A percentile compares a stretch with the other conserved stretches of the same genome.
Conservation (phyloP, 441 rosid genomes). For the Breynia disticha region DNA sequence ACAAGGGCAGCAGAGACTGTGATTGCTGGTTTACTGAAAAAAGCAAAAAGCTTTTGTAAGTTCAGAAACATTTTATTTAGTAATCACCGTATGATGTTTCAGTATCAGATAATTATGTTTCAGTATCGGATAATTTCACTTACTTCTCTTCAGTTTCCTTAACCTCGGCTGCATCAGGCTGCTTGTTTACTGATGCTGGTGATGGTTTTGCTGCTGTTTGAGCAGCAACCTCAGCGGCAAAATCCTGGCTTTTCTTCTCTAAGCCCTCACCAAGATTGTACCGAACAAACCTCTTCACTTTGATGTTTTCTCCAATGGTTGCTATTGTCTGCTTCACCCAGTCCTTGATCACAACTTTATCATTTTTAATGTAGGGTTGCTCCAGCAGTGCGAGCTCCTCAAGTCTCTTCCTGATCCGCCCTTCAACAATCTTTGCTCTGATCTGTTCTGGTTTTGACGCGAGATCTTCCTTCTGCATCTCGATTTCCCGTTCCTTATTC, state of each 20-base stretch:
- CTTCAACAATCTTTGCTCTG: slow-evolving; percentile 80
- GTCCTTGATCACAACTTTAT: slow-evolving; percentile 80
- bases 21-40: slow-evolving; percentile 40
- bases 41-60: neutral
- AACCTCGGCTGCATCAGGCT: slow-evolving; percentile 41
- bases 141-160: slow-evolving; percentile 54
- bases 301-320: slow-evolving; percentile 85
- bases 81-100: neutral
- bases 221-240: slow-evolving; percentile 96
- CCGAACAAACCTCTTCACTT: slow-evolving; percentile 74
- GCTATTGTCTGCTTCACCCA: slow-evolving; percentile 86
- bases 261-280: slow-evolving; percentile 91
- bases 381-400: slow-evolving; percentile 82
- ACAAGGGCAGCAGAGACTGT: slow-evolving; percentile 76
- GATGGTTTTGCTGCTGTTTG: slow-evolving; percentile 67
- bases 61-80: neutral
- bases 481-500: slow-evolving; percentile 78
- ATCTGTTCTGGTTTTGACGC: slow-evolving; percentile 85
- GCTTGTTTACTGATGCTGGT: slow-evolving; percentile 36
- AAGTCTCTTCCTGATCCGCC: slow-evolving; percentile 80
- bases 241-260: slow-evolving; percentile 88
- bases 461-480: slow-evolving; percentile 96
- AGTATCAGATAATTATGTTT: slow-evolving; percentile 4
- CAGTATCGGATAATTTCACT: slow-evolving; percentile 17
- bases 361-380: slow-evolving; percentile 88